Conservation (phyloP, 805 yeast species). For the Zygosaccharomyces lentus region DNA sequence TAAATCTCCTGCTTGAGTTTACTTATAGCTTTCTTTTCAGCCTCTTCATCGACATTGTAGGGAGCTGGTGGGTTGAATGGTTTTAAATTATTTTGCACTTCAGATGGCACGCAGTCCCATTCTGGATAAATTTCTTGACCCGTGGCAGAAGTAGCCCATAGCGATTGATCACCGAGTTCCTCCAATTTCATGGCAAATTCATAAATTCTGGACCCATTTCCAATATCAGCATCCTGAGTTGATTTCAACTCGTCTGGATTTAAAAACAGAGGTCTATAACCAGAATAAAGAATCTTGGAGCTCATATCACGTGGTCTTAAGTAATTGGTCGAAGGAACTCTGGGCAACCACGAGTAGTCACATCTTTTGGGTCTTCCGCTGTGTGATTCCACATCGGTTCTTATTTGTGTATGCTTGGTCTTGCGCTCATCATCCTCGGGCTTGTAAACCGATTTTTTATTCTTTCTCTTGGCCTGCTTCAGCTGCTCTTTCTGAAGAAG, state of each 20-base stretch:
- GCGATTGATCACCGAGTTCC: slow-evolving; percentile 27
- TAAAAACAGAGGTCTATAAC: slow-evolving; percentile 32
- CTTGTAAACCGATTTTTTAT: slow-evolving; percentile 12
- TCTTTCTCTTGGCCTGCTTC: slow-evolving; percentile 15
- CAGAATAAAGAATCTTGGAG: slow-evolving; percentile 27
- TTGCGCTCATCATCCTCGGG: slow-evolving; percentile 12
- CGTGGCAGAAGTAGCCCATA: slow-evolving; percentile 37
- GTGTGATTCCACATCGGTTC: slow-evolving; percentile 3
- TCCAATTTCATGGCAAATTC: slow-evolving; percentile 32
- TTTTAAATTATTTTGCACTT: slow-evolving; percentile 27
- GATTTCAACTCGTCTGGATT: slow-evolving; percentile 14
- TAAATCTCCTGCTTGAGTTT: slow-evolving; percentile 17
- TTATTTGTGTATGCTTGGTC: slow-evolving; percentile 7
- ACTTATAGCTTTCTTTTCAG: slow-evolving; percentile 12
- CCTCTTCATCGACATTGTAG: not conserved
- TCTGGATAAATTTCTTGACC: slow-evolving; percentile 35
- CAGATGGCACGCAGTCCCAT: slow-evolving; percentile 35
- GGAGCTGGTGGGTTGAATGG: slow-evolving; percentile 36
- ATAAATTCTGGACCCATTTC: slow-evolving; percentile 23
- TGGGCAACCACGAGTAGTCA: slow-evolving; percentile 31
- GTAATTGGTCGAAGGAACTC: slow-evolving; percentile 28
- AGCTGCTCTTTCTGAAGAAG: slow-evolving; percentile 20
- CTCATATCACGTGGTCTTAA: slow-evolving; percentile 24
- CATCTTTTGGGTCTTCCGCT: slow-evolving; percentile 11
- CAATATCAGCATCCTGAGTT: slow-evolving; percentile 5